Conservation (phyloP, 768 basidiomycete genomes). For the Mycena capillaripes region DNA sequence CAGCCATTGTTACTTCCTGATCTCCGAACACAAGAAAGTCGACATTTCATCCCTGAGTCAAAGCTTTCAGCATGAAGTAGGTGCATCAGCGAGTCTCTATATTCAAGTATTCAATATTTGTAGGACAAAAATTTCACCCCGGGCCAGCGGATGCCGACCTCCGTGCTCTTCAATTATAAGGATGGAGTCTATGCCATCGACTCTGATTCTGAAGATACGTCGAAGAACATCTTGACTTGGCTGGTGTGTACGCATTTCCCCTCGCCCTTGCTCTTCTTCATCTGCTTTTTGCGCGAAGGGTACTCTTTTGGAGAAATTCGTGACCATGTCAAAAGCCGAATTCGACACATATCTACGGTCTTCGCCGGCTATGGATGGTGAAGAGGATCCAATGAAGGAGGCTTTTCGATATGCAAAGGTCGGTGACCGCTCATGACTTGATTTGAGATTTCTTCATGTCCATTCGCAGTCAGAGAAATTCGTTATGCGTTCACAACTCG, state of each 20-base stretch:
- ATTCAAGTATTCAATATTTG: background rate
- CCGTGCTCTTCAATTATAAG: constrained; percentile 74
- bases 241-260: constrained; percentile 61
- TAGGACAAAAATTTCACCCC: constrained; percentile 78
- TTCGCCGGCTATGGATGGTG: constrained; percentile 38
- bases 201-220: constrained; percentile 58
- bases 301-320: constrained; percentile 87
- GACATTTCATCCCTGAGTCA: constrained; percentile 73
- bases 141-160: constrained; percentile 83
- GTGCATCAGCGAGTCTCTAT: constrained; percentile 36
- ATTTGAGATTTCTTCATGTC: background rate
- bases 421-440: constrained; percentile 27
- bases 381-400: constrained; percentile 64
- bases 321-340: constrained; percentile 76
- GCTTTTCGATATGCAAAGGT: constrained; percentile 93
- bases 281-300: constrained; percentile 64
- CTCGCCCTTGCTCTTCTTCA: background rate
- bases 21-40: constrained; percentile 79
- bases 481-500: constrained; percentile 95
- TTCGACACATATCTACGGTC: constrained; percentile 71
- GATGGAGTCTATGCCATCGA: constrained; percentile 81
- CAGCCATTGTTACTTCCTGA: constrained; percentile 88
- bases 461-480: constrained; percentile 66
- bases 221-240: constrained; percentile 83
- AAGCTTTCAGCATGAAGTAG: constrained; percentile 71